Conservation (phyloP, 2,329 filamentous ascomycete species). For the Xylaria polymorpha region DNA sequence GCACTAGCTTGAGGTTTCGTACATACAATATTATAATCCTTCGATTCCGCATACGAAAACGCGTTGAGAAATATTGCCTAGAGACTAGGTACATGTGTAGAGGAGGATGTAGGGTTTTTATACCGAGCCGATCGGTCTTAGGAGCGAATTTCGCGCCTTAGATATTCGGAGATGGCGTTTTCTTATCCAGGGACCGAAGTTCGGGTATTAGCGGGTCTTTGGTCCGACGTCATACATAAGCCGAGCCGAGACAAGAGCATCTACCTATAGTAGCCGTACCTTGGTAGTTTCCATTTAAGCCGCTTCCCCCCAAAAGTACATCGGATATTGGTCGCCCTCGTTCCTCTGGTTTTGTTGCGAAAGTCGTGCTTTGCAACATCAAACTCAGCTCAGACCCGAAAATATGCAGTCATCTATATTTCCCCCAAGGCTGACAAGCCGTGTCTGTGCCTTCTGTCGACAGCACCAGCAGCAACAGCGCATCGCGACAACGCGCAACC, state of each 20-base stretch:
- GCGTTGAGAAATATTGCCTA: not conserved
- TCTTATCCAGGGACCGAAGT: not conserved
- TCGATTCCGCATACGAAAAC: not conserved
- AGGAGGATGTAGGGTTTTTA: not conserved
- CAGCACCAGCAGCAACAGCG: conserved; percentile 30
- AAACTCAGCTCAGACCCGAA: not conserved
- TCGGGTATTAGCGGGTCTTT: conserved; percentile 38
- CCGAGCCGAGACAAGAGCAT: conserved; percentile 30
- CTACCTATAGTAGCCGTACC: not conserved
- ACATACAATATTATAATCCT: conserved; percentile 16
- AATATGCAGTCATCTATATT: conserved; percentile 45
- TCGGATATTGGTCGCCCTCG: not conserved
- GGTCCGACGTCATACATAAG: conserved; percentile 37
- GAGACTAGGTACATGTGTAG: not conserved
- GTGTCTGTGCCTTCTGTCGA: conserved; percentile 48
- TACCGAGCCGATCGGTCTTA: conserved; percentile 6
- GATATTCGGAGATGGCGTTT: not conserved
- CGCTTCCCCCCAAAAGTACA: not conserved
- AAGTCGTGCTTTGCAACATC: not conserved
- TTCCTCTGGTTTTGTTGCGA: not conserved
- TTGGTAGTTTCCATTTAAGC: not conserved
- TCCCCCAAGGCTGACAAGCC: conserved; percentile 39
- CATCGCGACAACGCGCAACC: conserved; percentile 22
- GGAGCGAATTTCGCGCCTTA: conserved; percentile 4
- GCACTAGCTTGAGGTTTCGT: conserved; percentile 20